Evolutionary conservation across 805 yeast genomes (phyloP), one percentile per base, ranked within the genome.

Genomic region (Candida piceae): DNA sequence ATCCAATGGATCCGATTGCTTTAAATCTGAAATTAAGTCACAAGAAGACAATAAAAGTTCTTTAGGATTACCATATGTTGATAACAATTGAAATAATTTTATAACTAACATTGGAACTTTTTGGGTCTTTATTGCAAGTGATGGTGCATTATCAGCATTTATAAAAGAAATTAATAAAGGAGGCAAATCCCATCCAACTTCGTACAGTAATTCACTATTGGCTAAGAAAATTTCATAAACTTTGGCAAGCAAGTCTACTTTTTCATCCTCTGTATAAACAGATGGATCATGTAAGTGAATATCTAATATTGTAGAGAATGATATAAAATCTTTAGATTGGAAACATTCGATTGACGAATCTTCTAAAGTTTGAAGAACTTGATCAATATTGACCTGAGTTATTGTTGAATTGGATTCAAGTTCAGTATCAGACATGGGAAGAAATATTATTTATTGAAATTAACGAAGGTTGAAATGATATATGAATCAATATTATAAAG

Each of bases 111-210:
- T 46, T 42, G 51, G 55, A 57, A 40, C 68, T 55, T 34, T 72
- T 69, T n/a, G 68, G 57, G 19, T 52, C 40, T 30, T 74, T 53
- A 41, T 71, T 42, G 5, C 50, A 34, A 19, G 46, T 50, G 3
- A 42, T 19, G 33, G 42, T 53, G 62, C 42, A 64, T 77, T 49
- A 3, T 29, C 38, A 7, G 52, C 36, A 9, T 64, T 64, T n/a
- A 81, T 54, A 54, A 70, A 84, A 8, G 67, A 66, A 31, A 86
- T 50, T 6, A 89, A 46, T 34, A 84, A 60, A 22, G 70, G 71
- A 1, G 96, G 96, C n/a, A 89, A 54, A 57, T 89, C 97, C 97
- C 97, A 89, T 2, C 95, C 95, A 42, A 88, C 76, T 46, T 80
- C 83, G 30, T 71, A 67, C 0, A 78, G 65, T 21, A 86, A 58